Evolutionary conservation across 2,329 filamentous ascomycete species (phyloP).

Genomic region (Lecanoromycetidae sp.): DNA sequence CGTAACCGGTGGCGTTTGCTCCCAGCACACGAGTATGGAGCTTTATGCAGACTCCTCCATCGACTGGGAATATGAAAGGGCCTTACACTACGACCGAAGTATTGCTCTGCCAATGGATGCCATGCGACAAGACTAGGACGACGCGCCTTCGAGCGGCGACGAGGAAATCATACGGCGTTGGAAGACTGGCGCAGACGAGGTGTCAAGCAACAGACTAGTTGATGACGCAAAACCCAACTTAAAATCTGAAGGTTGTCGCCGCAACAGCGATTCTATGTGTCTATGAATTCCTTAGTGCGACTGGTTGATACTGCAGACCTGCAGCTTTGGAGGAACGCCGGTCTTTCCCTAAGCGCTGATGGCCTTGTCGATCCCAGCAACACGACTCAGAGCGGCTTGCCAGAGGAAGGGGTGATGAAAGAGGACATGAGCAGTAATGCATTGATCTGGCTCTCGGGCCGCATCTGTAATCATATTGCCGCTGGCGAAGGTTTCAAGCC

Average conservation of each 20-base stretch:
- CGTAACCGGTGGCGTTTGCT: conserved; percentile 34
- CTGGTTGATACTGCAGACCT: conserved; percentile 49
- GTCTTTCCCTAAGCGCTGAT: conserved; percentile 44
- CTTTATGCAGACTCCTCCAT: conserved; percentile 37
- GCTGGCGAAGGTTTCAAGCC: conserved; percentile 40
- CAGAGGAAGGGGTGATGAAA: conserved; percentile 40
- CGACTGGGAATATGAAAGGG: conserved; percentile 49
- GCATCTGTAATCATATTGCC: conserved; percentile 54
- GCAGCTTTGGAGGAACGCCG: conserved; percentile 52
- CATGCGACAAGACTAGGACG: conserved; percentile 25
- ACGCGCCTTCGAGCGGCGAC: conserved; percentile 22
- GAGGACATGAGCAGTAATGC: conserved; percentile 55
- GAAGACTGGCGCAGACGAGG: not conserved
- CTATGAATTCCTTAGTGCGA: conserved; percentile 56
- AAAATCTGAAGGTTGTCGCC: conserved; percentile 46
- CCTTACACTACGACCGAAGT: conserved; percentile 48
- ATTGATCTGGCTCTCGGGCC: conserved; percentile 53
- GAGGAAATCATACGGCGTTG: conserved; percentile 19
- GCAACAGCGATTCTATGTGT: conserved; percentile 55
- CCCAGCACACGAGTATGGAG: conserved; percentile 40
- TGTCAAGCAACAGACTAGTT: conserved; percentile 18
- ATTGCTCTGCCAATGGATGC: conserved; percentile 38
- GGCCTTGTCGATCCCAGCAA: conserved; percentile 41
- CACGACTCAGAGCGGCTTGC: conserved; percentile 27
- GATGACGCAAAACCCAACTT: conserved; percentile 26